Base-by-base conservation (phyloP, 257 asterid species). In the Perilla frutescens region DNA sequence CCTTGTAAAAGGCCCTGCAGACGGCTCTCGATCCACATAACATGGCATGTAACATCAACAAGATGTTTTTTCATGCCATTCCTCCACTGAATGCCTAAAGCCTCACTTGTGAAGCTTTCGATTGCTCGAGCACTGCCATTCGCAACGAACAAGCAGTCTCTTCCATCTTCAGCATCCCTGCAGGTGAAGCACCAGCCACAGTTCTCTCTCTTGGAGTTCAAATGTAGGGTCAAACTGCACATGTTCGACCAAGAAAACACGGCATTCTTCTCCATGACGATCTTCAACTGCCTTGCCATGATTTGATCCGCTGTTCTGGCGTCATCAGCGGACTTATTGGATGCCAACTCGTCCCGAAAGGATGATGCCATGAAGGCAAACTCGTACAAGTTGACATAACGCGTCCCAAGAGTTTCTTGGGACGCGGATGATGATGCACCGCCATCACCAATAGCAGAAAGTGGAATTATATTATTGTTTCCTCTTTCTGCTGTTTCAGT, bases 151-250 rank as follows among this genome's bases (percentile, higher is more conserved):
- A 93, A 82, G 89, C 98, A 93, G 63, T 87, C 91, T 73, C 73
- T 80, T 74, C 77, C 96, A 14, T 80, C 78, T 65, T 87, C 95
- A 44, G 90, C 88, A 64, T 43, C 70, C 81, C 78, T 80, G 84
- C 97, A 93, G 76, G 82, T 62, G 81, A 82, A 81, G 84, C 98
- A 93, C 98, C 98, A 93, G 50, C 97, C 98, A 79, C 97, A 93
- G 68, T 79, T 82, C 77, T 93, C 98, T 73, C 83, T 89, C 82
- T 0, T 43, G 10, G 5, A 1, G 13, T 83, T 76, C 49, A 65
- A 59, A 64, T 76, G 77, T 66, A 59, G 66, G 47, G 63, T 77
- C 41, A 77, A 43, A 31, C 62, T 72, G 15, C 62, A 84, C 50
- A 79, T 66, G 77, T 85, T 86, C 64, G 96, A 83, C 97, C 93